phyloP scores from a whole-genome alignment of 164 flowering plant genomes.

The Santalum album region DNA sequence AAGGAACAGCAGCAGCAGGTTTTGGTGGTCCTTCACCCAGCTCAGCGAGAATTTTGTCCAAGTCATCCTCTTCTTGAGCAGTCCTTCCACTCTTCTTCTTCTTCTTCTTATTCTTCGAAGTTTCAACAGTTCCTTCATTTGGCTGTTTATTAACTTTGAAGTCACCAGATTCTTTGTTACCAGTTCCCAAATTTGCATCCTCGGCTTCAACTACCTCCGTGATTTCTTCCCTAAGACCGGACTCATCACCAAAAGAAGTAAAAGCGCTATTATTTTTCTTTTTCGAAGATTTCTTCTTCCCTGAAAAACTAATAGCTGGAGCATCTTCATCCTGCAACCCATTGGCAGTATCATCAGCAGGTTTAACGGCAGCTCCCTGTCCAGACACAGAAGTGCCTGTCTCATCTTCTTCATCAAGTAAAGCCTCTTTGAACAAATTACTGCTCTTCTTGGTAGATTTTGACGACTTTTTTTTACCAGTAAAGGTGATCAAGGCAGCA shows the following conservation, averaged over 20 bases:
- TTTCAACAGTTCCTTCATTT: conserved; percentile 28
- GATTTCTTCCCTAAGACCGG: conserved; percentile 18
- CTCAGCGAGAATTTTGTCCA: conserved; percentile 89
- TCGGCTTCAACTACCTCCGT: conserved; percentile 15
- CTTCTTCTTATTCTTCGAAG: conserved; percentile 82
- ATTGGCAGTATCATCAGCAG: conserved; percentile 12
- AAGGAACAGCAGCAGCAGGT: conserved; percentile 29
- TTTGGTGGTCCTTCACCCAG: conserved; percentile 58
- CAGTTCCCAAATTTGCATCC: conserved; percentile 6
- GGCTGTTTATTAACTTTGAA: conserved; percentile 16
- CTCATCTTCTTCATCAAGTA: conserved; percentile 30
- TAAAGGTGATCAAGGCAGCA: conserved; percentile 24
- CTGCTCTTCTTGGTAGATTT: conserved; percentile 33
- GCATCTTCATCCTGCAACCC: conserved; percentile 21
- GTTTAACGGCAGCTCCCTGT: background rate
- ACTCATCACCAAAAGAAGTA: conserved; percentile 16
- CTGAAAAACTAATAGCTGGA: conserved; percentile 28
- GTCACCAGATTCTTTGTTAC: conserved; percentile 17
- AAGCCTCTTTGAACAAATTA: conserved; percentile 18
- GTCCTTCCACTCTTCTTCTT: conserved; percentile 71
- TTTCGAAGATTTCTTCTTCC: conserved; percentile 53
- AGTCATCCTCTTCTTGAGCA: conserved; percentile 91
- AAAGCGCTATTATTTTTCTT: conserved; percentile 29
- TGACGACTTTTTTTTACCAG: conserved; percentile 54
- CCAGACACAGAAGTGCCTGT: conserved; percentile 24